A percentile compares a stretch with the other conserved stretches of the same genome.
Evolutionary conservation across 176 grass and related monocot species (phyloP).

Genomic region (Zoysia japonica): DNA sequence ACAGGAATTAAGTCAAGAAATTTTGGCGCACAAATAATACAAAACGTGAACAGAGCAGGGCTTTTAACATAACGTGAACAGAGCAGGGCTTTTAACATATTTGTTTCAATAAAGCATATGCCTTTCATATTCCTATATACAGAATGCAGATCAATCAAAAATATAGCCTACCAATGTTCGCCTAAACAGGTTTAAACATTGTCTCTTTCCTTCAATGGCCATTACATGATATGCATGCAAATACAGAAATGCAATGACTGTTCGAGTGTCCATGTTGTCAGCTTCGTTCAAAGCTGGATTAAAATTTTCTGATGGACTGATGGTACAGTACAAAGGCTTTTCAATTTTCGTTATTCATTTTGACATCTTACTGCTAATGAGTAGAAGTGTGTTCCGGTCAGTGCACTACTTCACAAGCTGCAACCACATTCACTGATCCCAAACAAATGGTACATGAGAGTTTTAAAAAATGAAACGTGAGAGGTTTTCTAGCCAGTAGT

Average conservation of each 20-base stretch:
- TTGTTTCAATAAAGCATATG: background rate
- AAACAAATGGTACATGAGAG: background rate
- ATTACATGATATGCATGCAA: background rate
- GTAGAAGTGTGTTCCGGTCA: background rate
- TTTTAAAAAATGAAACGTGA: background rate
- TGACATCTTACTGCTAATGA: background rate
- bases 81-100: constrained; percentile 3
- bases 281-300: background rate
- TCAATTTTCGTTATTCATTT: background rate
- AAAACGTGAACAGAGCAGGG: constrained; percentile 4
- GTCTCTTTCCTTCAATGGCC: background rate
- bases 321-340: background rate
- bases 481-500: background rate
- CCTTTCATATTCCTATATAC: constrained; percentile 3
- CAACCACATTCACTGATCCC: background rate
- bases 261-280: background rate
- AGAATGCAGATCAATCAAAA: constrained; percentile 10
- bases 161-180: background rate
- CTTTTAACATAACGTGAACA: constrained; percentile 20
- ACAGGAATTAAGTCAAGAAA: constrained; percentile 11
- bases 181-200: background rate
- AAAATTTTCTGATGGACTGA: background rate
- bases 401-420: background rate
- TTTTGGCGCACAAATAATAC: background rate
- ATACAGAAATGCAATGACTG: background rate